Conservation (phyloP, 768 basidiomycete species). For the Lactarius tabidus region DNA sequence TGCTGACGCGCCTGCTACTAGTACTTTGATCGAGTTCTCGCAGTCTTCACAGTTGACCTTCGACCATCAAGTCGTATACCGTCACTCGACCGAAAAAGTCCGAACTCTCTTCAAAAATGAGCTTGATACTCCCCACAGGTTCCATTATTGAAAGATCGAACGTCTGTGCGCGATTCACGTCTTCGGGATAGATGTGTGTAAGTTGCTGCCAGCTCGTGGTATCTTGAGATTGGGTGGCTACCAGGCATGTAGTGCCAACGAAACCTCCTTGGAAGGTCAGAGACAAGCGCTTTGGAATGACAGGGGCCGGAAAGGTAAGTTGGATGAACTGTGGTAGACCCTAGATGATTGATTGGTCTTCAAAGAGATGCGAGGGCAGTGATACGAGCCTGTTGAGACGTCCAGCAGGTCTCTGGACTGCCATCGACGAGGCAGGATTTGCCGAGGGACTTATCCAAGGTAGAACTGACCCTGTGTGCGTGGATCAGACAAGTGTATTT, state of each 20-base stretch:
- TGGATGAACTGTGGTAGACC: conserved; percentile 76
- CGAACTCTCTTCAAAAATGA: conserved; percentile 77
- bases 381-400: conserved; percentile 22
- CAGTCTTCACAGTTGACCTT: conserved; percentile 16
- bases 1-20: background rate
- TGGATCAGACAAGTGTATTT: background rate
- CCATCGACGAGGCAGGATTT: conserved; percentile 32
- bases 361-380: background rate
- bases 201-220: conserved; percentile 47
- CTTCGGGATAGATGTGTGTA: conserved; percentile 67
- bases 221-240: conserved; percentile 37
- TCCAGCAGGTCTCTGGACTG: conserved; percentile 29
- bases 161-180: conserved; percentile 67
- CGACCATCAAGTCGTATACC: conserved; percentile 53
- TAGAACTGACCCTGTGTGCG: conserved; percentile 32
- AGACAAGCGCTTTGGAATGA: conserved; percentile 52
- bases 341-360: conserved; percentile 36
- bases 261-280: conserved; percentile 87
- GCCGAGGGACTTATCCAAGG: conserved; percentile 30
- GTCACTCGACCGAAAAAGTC: conserved; percentile 83
- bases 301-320: conserved; percentile 49
- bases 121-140: conserved; percentile 45
- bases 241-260: conserved; percentile 61
- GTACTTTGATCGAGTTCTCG: background rate
- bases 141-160: conserved; percentile 47